Conservation (phyloP, 73 alveolate genomes). For the Paramecium sonneborni region DNA sequence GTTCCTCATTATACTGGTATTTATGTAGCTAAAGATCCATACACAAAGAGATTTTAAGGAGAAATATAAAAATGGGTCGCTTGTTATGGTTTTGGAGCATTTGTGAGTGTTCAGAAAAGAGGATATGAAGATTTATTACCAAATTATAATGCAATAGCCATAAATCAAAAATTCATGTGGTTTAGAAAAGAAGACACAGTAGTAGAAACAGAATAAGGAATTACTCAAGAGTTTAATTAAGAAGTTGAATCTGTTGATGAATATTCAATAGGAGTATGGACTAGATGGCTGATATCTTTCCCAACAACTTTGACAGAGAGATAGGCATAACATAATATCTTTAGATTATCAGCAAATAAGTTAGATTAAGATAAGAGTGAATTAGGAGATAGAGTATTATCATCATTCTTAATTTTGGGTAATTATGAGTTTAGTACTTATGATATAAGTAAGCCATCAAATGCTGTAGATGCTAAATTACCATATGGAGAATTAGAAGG, state of each 20-base stretch:
- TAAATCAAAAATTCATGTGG: slow-evolving; percentile 18
- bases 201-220: neutral
- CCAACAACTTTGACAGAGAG: slow-evolving; percentile 30
- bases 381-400: slow-evolving; percentile 32
- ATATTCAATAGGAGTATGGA: slow-evolving; percentile 42
- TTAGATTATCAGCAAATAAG: slow-evolving; percentile 15
- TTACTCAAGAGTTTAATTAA: neutral
- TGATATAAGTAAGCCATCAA: slow-evolving; percentile 4
- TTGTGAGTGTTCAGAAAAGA: neutral
- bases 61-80: slow-evolving; percentile 33
- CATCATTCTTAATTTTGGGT: neutral
- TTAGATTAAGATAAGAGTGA: slow-evolving; percentile 4
- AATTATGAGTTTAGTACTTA: slow-evolving; percentile 19
- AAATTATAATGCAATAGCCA: neutral
- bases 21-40: slow-evolving; percentile 35
- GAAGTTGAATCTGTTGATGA: slow-evolving; percentile 47
- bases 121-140: slow-evolving; percentile 52
- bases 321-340: neutral
- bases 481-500: slow-evolving; percentile 39
- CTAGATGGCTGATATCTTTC: slow-evolving; percentile 16
- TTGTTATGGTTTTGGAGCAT: slow-evolving; percentile 34
- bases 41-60: slow-evolving; percentile 18
- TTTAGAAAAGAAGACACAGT: neutral
- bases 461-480: slow-evolving; percentile 37
- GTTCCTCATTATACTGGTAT: slow-evolving; percentile 43